Evolutionary conservation across 2,329 filamentous ascomycete genomes (phyloP).

Genomic region (Berkeleyomyces rouxiae): DNA sequence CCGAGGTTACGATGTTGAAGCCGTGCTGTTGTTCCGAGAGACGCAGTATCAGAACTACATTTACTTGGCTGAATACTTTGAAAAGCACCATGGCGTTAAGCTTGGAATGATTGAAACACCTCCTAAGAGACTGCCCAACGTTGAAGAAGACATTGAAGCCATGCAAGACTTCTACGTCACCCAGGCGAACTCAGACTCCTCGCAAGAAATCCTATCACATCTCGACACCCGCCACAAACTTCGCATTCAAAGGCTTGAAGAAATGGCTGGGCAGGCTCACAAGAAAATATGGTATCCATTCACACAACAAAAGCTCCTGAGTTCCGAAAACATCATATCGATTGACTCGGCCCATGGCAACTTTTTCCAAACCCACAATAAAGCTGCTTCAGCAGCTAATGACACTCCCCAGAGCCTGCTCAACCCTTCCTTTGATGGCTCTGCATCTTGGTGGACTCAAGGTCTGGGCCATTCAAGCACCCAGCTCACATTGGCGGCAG

Average conservation of each 20-base stretch:
- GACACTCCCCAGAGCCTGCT: slow-evolving; percentile 26
- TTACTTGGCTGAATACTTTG: slow-evolving; percentile 54
- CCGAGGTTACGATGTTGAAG: slow-evolving; percentile 62
- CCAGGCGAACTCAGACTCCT: slow-evolving; percentile 23
- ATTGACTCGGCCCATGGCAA: slow-evolving; percentile 73
- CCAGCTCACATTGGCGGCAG: slow-evolving; percentile 52
- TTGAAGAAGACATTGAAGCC: slow-evolving; percentile 33
- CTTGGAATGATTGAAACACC: slow-evolving; percentile 43
- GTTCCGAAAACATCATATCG: slow-evolving; percentile 45
- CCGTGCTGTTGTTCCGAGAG: slow-evolving; percentile 52
- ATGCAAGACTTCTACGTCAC: slow-evolving; percentile 50
- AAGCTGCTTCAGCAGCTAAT: background rate
- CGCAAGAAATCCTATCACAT: slow-evolving; percentile 30
- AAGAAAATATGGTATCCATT: slow-evolving; percentile 72
- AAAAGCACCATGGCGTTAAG: slow-evolving; percentile 36
- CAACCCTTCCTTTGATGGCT: slow-evolving; percentile 60
- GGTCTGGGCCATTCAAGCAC: slow-evolving; percentile 69
- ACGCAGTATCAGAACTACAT: slow-evolving; percentile 48
- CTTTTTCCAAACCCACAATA: slow-evolving; percentile 46
- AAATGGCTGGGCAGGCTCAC: slow-evolving; percentile 44
- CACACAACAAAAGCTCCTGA: slow-evolving; percentile 56
- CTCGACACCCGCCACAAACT: slow-evolving; percentile 37
- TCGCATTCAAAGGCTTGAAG: slow-evolving; percentile 41
- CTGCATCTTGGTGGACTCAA: slow-evolving; percentile 85
- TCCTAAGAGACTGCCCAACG: slow-evolving; percentile 26